Evolutionary conservation across 2,329 filamentous ascomycete genomes (phyloP).

Genomic region (Sclerotinia spermophila): DNA sequence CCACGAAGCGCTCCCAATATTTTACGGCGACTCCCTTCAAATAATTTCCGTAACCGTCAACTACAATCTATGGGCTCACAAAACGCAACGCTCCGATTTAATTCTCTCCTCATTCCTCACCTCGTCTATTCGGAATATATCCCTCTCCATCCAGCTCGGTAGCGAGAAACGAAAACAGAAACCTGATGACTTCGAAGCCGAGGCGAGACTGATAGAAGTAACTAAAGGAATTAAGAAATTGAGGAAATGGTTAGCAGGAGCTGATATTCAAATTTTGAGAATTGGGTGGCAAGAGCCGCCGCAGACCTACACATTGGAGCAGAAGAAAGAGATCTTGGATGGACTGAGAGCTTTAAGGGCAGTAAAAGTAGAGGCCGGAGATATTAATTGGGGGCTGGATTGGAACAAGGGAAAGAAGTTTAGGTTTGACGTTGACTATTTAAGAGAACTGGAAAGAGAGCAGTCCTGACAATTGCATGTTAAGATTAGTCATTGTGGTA

Average conservation of each 20-base stretch:
- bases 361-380: constrained; percentile 25
- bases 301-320: constrained; percentile 33
- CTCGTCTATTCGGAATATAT: constrained; percentile 29
- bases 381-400: constrained; percentile 33
- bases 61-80: constrained; percentile 34
- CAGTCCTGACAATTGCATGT: not conserved
- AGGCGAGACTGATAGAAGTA: constrained; percentile 64
- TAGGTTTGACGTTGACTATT: constrained; percentile 30
- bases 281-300: constrained; percentile 34
- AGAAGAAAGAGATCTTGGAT: constrained; percentile 32
- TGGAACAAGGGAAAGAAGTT: constrained; percentile 32
- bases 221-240: constrained; percentile 62
- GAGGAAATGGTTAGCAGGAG: constrained; percentile 30
- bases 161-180: constrained; percentile 37
- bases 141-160: constrained; percentile 30
- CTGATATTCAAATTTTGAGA: constrained; percentile 28
- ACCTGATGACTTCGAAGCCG: constrained; percentile 36
- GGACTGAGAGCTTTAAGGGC: constrained; percentile 28
- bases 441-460: constrained; percentile 30
- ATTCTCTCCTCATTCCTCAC: constrained; percentile 27
- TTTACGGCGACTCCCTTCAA: constrained; percentile 30
- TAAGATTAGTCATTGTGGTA: constrained; percentile 8
- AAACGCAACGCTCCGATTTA: constrained; percentile 28
- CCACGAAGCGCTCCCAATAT: constrained; percentile 30
- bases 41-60: constrained; percentile 28